Conservation (phyloP, 139 green algal genomes). For the Coelastrella sp. region DNA sequence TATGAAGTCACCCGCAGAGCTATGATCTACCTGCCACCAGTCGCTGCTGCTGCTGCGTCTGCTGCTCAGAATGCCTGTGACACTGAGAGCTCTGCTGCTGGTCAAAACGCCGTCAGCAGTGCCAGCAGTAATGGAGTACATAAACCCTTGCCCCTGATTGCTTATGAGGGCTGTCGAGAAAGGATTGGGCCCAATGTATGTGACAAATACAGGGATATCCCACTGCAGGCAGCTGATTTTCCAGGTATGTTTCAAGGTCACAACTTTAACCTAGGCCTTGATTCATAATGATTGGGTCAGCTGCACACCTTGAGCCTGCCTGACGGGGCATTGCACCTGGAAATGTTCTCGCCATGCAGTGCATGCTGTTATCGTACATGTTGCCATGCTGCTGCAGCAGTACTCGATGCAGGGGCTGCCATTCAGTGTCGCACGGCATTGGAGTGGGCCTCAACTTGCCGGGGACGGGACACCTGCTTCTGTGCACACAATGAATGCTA, state of each 20-base stretch:
- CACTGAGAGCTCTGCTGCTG: neutral
- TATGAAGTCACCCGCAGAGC: neutral
- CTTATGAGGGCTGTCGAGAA: slow-evolving; percentile 33
- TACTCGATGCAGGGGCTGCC: too few species aligned
- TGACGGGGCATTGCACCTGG: too few species aligned
- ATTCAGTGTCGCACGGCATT: too few species aligned
- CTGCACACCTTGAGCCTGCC: too few species aligned
- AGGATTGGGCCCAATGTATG: slow-evolving; percentile 37
- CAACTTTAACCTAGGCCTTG: too few species aligned
- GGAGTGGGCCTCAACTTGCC: too few species aligned
- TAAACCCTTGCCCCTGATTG: slow-evolving; percentile 1
- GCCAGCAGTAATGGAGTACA: neutral
- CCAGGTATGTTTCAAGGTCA: neutral
- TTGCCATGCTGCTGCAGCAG: too few species aligned
- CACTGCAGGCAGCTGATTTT: neutral
- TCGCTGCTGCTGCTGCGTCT: neutral
- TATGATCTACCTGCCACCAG: slow-evolving; percentile 10
- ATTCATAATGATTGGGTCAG: too few species aligned
- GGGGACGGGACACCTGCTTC: too few species aligned
- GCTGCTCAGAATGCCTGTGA: neutral
- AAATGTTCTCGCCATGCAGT: too few species aligned
- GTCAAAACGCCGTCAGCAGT: neutral
- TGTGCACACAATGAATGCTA: neutral
- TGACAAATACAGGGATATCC: slow-evolving; percentile 28
- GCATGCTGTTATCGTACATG: too few species aligned